Percentiles rank a stretch among this genome's conserved stretches.
These are phyloP conservation scores for Populus ilicifolia DNA, from an alignment of 345 rosid species.

Conservation along the genomic window DNA sequence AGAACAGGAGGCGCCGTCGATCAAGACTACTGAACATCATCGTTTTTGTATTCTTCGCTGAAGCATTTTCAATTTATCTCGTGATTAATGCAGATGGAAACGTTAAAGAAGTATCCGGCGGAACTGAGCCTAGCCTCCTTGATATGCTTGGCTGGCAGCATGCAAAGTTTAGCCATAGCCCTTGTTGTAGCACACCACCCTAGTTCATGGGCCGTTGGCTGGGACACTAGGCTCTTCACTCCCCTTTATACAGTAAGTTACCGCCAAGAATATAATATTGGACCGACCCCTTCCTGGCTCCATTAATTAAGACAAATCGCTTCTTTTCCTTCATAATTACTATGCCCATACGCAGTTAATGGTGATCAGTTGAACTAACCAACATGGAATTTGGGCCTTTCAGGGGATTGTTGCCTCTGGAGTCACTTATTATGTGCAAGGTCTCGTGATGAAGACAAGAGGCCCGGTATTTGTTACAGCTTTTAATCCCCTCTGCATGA, in stretches of 20 bases:
- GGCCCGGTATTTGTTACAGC: constrained; percentile 77
- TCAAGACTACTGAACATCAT: too few species aligned
- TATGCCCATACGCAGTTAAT: neutral
- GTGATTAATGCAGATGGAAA: constrained; percentile 38
- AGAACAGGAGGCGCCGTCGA: too few species aligned
- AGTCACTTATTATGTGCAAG: constrained; percentile 70
- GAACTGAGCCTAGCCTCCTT: constrained; percentile 54
- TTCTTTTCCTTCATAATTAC: neutral
- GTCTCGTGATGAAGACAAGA: constrained; percentile 63
- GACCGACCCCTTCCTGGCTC: neutral
- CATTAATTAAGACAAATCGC: too few species aligned
- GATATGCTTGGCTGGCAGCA: constrained; percentile 62
- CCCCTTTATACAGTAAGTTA: constrained; percentile 52
- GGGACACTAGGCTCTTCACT: constrained; percentile 67
- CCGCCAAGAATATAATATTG: too few species aligned
- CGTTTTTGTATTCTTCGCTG: too few species aligned
- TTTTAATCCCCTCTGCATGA: constrained; percentile 78
- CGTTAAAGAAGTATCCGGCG: constrained; percentile 57
- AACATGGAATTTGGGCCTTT: neutral
- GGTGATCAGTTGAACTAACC: neutral
- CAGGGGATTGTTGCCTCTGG: constrained; percentile 72
- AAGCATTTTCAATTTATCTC: too few species aligned
- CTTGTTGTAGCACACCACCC: constrained; percentile 44
- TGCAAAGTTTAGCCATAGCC: constrained; percentile 52
- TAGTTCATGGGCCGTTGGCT: constrained; percentile 59